A percentile compares a stretch with the other conserved stretches of the same genome.
Conservation (phyloP, 352 stramenopile genomes). For the Thalassiosira exigua region DNA sequence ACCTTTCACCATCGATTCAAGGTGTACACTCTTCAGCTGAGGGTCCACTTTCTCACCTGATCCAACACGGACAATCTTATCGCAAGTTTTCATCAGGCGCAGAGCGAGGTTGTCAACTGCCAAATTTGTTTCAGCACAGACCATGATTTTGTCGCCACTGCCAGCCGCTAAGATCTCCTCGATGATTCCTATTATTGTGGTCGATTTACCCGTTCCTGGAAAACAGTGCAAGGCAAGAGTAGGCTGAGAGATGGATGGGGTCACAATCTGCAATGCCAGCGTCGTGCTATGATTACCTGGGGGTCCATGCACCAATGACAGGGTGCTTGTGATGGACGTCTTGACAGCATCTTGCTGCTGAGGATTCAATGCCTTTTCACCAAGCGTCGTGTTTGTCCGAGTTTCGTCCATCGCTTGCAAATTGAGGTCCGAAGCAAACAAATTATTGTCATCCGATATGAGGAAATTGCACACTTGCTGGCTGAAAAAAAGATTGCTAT, state of each 20-base stretch:
- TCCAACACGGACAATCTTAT: constrained; percentile 21
- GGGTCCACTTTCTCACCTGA: constrained; percentile 27
- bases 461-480: neutral
- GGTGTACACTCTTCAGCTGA: constrained; percentile 23
- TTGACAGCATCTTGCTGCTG: constrained; percentile 22
- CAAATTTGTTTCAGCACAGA: constrained; percentile 34
- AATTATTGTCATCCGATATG: neutral
- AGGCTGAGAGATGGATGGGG: too few relatives aligned
- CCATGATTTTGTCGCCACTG: constrained; percentile 27
- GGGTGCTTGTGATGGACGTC: constrained; percentile 9
- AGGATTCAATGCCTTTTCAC: constrained; percentile 20
- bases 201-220: constrained; percentile 26
- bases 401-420: too few relatives aligned
- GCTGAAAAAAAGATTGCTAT: constrained; percentile 16
- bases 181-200: constrained; percentile 32
- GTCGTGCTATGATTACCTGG: too few relatives aligned
- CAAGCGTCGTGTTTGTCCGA: too few relatives aligned
- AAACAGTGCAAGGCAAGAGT: too few relatives aligned
- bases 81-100: constrained; percentile 7
- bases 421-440: too few relatives aligned
- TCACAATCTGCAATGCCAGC: too few relatives aligned
- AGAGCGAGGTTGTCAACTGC: constrained; percentile 41
- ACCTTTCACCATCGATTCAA: constrained; percentile 30
- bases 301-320: constrained; percentile 27
- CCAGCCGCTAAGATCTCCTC: constrained; percentile 14